phyloP scores from a whole-genome alignment of 2,329 filamentous ascomycete species.

The Aspergillus nomiae region DNA sequence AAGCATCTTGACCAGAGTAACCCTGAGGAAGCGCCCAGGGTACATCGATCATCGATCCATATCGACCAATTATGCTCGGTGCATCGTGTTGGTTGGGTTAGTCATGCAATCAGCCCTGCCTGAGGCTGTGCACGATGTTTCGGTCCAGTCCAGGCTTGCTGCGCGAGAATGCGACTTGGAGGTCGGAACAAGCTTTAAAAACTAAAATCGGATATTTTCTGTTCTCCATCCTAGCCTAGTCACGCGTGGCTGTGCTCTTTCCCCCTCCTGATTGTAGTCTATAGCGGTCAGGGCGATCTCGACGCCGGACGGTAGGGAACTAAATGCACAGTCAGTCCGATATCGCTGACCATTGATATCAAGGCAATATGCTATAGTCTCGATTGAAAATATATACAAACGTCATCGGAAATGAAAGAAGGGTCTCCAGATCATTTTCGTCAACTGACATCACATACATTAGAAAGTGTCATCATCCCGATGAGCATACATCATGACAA shows the following conservation, averaged over 20 bases:
- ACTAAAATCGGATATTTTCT: background rate
- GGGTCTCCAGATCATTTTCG: background rate
- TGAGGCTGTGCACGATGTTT: conserved; percentile 10
- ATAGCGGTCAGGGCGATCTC: background rate
- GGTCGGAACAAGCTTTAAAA: conserved; percentile 7
- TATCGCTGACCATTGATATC: background rate
- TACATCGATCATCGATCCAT: background rate
- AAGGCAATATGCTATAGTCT: background rate
- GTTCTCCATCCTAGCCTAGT: background rate
- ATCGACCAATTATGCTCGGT: background rate
- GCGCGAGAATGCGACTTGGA: background rate
- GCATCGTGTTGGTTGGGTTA: background rate
- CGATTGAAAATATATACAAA: conserved; percentile 1
- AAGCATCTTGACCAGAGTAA: background rate
- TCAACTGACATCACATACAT: conserved; percentile 5
- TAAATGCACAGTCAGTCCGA: conserved; percentile 3
- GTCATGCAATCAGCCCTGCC: conserved; percentile 6
- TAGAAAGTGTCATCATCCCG: background rate
- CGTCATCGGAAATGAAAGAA: background rate
- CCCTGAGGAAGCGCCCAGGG: too few species aligned
- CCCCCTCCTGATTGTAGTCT: background rate
- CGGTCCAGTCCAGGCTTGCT: background rate
- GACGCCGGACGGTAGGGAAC: background rate
- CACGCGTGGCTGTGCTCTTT: conserved; percentile 4
- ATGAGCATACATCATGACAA: background rate